Evolutionary conservation across 768 basidiomycete genomes (phyloP), one percentile per base, ranked within the genome.

Genomic region (Lactifluus volemus): DNA sequence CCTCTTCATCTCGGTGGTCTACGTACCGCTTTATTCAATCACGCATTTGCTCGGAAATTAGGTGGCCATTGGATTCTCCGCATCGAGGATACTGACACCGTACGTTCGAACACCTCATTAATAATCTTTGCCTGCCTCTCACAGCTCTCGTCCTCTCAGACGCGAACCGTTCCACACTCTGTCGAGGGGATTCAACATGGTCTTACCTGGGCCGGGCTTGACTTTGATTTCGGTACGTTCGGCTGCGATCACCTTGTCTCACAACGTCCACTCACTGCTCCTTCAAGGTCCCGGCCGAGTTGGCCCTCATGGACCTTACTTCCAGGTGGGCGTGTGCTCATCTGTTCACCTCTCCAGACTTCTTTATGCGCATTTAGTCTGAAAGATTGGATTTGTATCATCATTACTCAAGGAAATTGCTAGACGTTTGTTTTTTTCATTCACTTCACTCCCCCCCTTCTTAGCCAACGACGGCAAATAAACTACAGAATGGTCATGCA

Each of bases 51-150:
- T 9, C 81, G 80, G 67, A 92, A 90, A 71, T 76, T 82, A 14
- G 84, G 83, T 3, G 97, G 96, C 2, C 87, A 87, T 68, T 97
- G 92, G 92, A 82, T 98, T 41, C 74, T 98, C 67, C 78, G 97
- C 53, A 85, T 98, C 44, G 96, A 98, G 73, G 97, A 98, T 71
- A 99, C 97, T 0, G 97, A 99, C 71, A 76, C 85, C 64, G 96
- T 95, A 65, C 66, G 85, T 70, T n/a, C 14, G 14, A 25, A 30
- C 14, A n/a, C 51, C 44, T 58, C 30, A 55, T 34, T 38, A 41
- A 21, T 41, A 21, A 25, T 5, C 42, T 4, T 3, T 7, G 30
- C 6, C 6, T 14, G 15, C 44, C 54, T 29, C 19, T 62, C 60
- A 25, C 25, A 4, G 64, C 11, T 5, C 14, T 42, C 4, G 11